Evolutionary conservation across 345 rosid species (phyloP).

Genomic region (Eucalyptus pumila): DNA sequence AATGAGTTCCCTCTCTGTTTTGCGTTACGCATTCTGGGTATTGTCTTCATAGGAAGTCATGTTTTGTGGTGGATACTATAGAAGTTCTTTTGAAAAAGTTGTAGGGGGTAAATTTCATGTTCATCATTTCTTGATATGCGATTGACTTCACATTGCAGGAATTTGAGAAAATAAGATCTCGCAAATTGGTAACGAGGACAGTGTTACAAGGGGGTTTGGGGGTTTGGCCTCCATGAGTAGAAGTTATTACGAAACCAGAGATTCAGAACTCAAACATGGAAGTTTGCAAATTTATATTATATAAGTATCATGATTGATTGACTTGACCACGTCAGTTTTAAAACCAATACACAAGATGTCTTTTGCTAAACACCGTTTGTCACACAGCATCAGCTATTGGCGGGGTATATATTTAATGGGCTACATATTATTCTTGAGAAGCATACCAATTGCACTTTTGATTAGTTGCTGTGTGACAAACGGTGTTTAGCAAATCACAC

Average conservation of each 20-base stretch:
- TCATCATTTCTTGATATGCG: neutral
- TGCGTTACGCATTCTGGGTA: neutral
- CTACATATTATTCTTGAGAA: too few relatives aligned
- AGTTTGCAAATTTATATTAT: neutral
- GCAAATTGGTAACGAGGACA: neutral
- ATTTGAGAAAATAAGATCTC: neutral
- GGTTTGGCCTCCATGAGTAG: neutral
- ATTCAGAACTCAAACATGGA: neutral
- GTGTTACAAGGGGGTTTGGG: neutral
- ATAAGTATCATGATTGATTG: neutral
- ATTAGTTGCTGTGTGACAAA: neutral
- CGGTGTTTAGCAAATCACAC: neutral
- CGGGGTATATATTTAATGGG: too few relatives aligned
- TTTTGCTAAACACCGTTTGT: neutral
- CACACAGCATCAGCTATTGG: too few relatives aligned
- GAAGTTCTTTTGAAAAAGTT: neutral
- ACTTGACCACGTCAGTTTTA: rapidly evolving
- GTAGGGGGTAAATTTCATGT: neutral
- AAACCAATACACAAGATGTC: neutral
- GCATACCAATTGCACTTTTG: neutral
- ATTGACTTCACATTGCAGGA: neutral
- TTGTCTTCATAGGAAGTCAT: neutral
- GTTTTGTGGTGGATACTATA: neutral
- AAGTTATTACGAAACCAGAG: neutral
- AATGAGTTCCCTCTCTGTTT: neutral